Conservation (phyloP, 306 rosid genomes). For the Prunus armeniaca region DNA sequence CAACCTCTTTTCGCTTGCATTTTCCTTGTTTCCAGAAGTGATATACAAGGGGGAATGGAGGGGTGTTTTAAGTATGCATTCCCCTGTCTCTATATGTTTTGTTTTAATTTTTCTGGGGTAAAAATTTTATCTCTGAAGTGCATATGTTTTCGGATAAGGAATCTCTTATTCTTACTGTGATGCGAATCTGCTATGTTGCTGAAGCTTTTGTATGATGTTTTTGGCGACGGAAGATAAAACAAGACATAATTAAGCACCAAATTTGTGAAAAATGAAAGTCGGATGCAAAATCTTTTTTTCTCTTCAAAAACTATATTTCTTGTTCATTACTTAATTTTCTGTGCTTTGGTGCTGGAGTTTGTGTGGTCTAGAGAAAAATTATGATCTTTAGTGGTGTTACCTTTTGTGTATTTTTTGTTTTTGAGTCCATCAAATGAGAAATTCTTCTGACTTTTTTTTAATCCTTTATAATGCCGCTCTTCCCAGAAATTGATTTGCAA, state of each 20-base stretch:
- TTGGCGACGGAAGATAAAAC: not conserved
- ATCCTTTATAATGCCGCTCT: not conserved
- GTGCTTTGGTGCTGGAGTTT: not conserved
- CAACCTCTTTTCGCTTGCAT: not conserved
- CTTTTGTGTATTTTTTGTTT: not conserved
- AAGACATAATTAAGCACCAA: not conserved
- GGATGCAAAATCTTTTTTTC: not conserved
- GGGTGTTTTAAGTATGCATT: no score
- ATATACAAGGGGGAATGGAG: no score
- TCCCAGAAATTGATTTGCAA: not conserved
- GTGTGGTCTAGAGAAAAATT: not conserved
- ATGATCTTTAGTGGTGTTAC: not conserved
- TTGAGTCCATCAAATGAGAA: not conserved
- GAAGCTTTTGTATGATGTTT: not conserved
- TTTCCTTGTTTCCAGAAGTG: no score
- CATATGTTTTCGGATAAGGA: no score
- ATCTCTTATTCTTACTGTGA: no score
- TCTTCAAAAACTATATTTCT: not conserved
- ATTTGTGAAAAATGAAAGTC: not conserved
- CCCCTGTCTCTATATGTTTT: no score
- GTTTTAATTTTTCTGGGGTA: no score
- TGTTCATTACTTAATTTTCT: not conserved
- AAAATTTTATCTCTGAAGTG: no score
- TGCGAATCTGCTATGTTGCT: no score
- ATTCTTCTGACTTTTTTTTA: not conserved